Conservation (phyloP, 352 stramenopile genomes). For the Phytophthora sansomeana region DNA sequence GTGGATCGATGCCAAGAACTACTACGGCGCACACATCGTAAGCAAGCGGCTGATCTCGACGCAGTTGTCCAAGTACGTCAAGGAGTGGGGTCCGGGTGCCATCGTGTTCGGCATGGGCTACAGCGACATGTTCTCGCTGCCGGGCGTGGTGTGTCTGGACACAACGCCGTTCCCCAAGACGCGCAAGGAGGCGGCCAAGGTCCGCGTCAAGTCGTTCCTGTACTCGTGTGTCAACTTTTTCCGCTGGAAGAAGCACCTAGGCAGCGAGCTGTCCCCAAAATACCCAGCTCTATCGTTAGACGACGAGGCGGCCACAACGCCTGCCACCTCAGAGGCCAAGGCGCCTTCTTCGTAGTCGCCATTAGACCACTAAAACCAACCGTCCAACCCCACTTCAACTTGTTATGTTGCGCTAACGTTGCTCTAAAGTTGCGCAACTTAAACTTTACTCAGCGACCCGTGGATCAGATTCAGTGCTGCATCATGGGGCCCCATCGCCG, state of each 20-base stretch:
- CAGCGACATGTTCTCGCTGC: slow-evolving; percentile 88
- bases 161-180: slow-evolving; percentile 85
- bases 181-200: slow-evolving; percentile 70
- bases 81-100: slow-evolving; percentile 84
- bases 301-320: slow-evolving; percentile 11
- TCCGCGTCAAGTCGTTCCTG: slow-evolving; percentile 80
- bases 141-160: slow-evolving; percentile 83
- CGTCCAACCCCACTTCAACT: slow-evolving; percentile 1
- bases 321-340: neutral
- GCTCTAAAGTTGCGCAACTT: neutral
- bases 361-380: slow-evolving; percentile 5
- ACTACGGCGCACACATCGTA: slow-evolving; percentile 90
- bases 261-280: slow-evolving; percentile 79
- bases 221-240: slow-evolving; percentile 75
- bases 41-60: slow-evolving; percentile 87
- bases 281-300: slow-evolving; percentile 43
- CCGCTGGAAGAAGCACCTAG: slow-evolving; percentile 81
- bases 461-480: slow-evolving; percentile 12
- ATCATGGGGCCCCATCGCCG: slow-evolving; percentile 21
- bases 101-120: slow-evolving; percentile 91
- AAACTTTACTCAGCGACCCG: neutral
- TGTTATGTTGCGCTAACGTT: neutral
- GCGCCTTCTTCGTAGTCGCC: slow-evolving; percentile 2
- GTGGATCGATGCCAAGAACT: slow-evolving; percentile 91
- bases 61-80: slow-evolving; percentile 84